Conservation (phyloP, 257 asterid genomes). For the Eustoma russellianum region DNA sequence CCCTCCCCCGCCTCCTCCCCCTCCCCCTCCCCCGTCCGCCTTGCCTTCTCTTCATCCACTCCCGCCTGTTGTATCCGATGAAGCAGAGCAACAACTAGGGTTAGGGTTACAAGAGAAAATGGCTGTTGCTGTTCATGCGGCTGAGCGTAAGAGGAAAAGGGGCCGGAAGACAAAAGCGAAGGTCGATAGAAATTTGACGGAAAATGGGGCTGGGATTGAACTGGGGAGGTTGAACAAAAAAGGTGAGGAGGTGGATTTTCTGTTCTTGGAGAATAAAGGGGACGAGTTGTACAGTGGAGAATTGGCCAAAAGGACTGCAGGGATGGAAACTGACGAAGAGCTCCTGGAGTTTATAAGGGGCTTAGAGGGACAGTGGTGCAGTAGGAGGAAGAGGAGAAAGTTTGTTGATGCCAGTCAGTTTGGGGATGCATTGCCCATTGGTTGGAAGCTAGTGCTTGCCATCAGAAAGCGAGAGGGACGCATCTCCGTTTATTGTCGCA, state of each 20-base stretch:
- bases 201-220: constrained; percentile 33
- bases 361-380: constrained; percentile 90
- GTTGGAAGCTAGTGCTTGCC: constrained; percentile 86
- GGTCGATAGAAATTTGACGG: constrained; percentile 21
- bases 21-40: constrained; percentile 25
- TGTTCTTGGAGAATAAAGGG: constrained; percentile 50
- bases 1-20: constrained; percentile 52
- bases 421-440: constrained; percentile 58
- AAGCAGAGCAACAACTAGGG: constrained; percentile 20
- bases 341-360: constrained; percentile 49
- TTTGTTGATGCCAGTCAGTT: constrained; percentile 59
- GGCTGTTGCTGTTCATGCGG: constrained; percentile 22
- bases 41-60: constrained; percentile 27
- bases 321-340: constrained; percentile 60
- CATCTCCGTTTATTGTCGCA: constrained; percentile 66
- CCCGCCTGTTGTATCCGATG: constrained; percentile 4
- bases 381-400: constrained; percentile 90
- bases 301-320: constrained; percentile 52
- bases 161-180: constrained; percentile 13
- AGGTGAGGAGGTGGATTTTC: constrained; percentile 56
- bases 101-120: constrained; percentile 32
- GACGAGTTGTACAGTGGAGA: constrained; percentile 56
- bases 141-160: constrained; percentile 35
- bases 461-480: constrained; percentile 64
- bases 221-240: constrained; percentile 45